Conservation (phyloP, 495 filamentous ascomycete genomes). For the Pseudotulostoma volvatum region DNA sequence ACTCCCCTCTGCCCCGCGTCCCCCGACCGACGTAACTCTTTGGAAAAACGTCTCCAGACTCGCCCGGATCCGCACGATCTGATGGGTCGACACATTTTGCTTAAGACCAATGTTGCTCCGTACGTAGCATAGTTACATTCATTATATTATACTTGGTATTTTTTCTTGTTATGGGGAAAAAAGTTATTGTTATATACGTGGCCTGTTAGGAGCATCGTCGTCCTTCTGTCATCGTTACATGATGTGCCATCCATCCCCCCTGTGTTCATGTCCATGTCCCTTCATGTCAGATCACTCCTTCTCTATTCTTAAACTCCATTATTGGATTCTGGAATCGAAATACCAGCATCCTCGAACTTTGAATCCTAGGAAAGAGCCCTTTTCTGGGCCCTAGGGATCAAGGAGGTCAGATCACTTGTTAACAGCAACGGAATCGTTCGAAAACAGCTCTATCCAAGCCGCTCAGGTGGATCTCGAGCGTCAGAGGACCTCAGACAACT, state of each 20-base stretch:
- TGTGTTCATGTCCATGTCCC: too few species aligned
- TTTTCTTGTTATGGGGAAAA: neutral
- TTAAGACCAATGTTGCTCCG: constrained; percentile 58
- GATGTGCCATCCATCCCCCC: too few species aligned
- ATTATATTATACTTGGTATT: neutral
- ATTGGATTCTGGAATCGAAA: too few species aligned
- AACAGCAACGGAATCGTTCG: too few species aligned
- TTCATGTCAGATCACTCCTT: too few species aligned
- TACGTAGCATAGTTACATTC: constrained; percentile 18
- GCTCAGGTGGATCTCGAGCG: constrained; percentile 45
- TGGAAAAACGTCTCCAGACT: constrained; percentile 68
- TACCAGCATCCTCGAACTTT: too few species aligned
- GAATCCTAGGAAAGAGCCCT: too few species aligned
- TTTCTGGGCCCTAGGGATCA: too few species aligned
- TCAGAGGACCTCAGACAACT: constrained; percentile 42
- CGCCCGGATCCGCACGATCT: constrained; percentile 71
- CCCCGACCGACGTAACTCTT: constrained; percentile 65
- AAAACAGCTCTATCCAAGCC: constrained; percentile 48
- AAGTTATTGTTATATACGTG: neutral
- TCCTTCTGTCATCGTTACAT: too few species aligned
- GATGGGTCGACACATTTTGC: constrained; percentile 54
- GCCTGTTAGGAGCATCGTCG: neutral
- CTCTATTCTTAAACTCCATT: too few species aligned
- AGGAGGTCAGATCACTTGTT: too few species aligned
- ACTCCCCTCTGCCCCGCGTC: constrained; percentile 34